Evolutionary conservation across 164 flowering plant genomes (phyloP), one percentile per base, ranked within the genome.

Genomic region (Chimonanthus salicifolius): DNA sequence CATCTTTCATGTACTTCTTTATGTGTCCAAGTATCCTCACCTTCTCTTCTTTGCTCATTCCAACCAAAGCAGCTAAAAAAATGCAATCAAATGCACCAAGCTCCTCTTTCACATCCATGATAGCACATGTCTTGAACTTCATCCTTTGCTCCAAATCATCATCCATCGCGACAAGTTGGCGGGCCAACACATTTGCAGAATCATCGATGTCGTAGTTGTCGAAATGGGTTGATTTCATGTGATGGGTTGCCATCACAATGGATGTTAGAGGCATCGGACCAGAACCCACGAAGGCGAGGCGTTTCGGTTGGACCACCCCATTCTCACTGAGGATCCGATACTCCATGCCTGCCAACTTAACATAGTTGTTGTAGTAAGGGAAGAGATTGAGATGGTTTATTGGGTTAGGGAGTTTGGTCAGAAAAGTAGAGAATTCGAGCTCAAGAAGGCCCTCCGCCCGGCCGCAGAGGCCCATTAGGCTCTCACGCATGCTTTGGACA

Each of bases 211-310:
- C 86, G 18, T 45, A 84, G 81, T 89, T 88, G 48, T 82, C 79
- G 47, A 89, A 87, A 8, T 44, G 60, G 0, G 94, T 82, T 1
- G 77, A 4, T 44, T 69, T 75, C 79, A 89, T 64, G 78, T 87
- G 90, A 48, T 82, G 72, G 46, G 81, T 78, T 2, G 94, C 89
- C 83, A 89, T 15, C 4, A 88, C 58, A n/a, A 89, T 48, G 54
- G 91, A 82, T 4, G 89, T 82, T 3, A 88, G 82, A 16, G 91
- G 91, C 82, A 89, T 72, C 18, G 90, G 90, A 71, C 94, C 94
- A 0, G 94, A 89, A n/a, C 91, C 94, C 7, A 89, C 74, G 47
- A 89, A 89, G 9, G 90, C 94, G 2, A 89, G 78, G 58, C 78
- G 80, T 58, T 82, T 83, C 0, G 94, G 91, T 5, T 74, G 72